Evolutionary conservation across 2,329 filamentous ascomycete species (phyloP), one percentile per base, ranked within the genome.

Genomic region (Colletotrichum australisinense): DNA sequence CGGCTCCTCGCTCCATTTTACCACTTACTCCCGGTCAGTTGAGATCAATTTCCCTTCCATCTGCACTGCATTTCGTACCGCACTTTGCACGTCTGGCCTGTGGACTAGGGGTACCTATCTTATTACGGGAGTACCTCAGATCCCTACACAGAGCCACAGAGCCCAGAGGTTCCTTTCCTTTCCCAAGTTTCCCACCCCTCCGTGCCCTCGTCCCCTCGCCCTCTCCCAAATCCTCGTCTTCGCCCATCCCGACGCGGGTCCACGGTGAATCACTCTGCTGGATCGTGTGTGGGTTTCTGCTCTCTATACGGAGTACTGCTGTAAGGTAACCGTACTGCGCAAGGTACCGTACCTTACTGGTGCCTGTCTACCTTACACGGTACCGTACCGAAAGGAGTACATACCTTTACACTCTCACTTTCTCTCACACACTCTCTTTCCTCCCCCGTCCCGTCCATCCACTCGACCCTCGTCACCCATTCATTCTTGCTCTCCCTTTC

Each of bases 1-100:
- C 70, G 70, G 58, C 63, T 74, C 70, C 57, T 73, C 70, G 57
- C 66, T 64, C 73, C 65, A 73, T 69, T 70, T 67, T 60, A 67
- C 64, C 75, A 70, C 53, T 57, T 55, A 46, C 60, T 53, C 60
- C 46, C 68, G 69, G 69, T 59, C 74, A 63, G 52, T 30, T 64
- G 59, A 72, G n/a, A 64, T 72, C 67, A 69, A 69, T 56, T 68
- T 32, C 59, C 42, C 66, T 49, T 26, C 59, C 32, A 53, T 38
- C 66, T 63, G 28, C 28, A 26, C 60, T 35, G 60, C 46, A 24
- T 63, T 53, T 16, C 28, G n/a, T 49, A 53, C 60, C n/a, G 28
- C 60, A n/a, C 46, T 35, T 63, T 63, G 49, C 42, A 30, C 60
- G n/a, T 28, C n/a, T 57, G 46, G 49, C 66, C 56, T 49, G 72